phyloP scores from a whole-genome alignment of 176 grass and related monocot genomes.

The Oryza nivara region DNA sequence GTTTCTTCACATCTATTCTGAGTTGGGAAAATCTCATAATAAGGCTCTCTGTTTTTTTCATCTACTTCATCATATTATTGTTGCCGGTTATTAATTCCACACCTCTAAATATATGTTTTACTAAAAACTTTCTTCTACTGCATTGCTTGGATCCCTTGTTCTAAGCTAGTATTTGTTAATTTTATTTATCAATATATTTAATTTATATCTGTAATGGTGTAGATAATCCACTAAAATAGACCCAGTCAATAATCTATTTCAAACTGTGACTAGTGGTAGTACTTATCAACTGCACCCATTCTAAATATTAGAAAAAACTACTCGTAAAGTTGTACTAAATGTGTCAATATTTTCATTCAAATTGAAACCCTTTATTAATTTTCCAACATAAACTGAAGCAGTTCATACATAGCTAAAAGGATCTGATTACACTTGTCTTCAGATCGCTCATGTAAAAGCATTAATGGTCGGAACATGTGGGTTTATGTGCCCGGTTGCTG shows the following conservation, averaged over 20 bases:
- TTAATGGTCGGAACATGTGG: not conserved
- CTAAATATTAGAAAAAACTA: not conserved
- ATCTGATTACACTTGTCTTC: not conserved
- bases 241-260: too few species aligned
- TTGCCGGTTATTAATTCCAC: too few species aligned
- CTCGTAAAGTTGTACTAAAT: not conserved
- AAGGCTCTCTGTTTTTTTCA: too few species aligned
- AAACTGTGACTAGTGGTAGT: too few species aligned
- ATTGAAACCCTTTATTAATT: not conserved
- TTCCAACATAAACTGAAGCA: not conserved
- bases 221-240: too few species aligned
- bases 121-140: too few species aligned
- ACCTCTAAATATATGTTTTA: too few species aligned
- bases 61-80: too few species aligned
- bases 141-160: too few species aligned
- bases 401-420: not conserved
- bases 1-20: conserved; percentile 3
- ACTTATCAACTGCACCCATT: not conserved
- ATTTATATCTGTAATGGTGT: too few species aligned
- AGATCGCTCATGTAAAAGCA: not conserved
- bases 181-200: too few species aligned
- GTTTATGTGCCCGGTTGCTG: not conserved
- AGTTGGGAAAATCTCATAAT: not conserved
- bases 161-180: too few species aligned
- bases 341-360: not conserved